Percentiles rank a stretch among this genome's conserved stretches.
phyloP scores from a whole-genome alignment of 108 stramenopile species.

The Skeletonema costatum region DNA sequence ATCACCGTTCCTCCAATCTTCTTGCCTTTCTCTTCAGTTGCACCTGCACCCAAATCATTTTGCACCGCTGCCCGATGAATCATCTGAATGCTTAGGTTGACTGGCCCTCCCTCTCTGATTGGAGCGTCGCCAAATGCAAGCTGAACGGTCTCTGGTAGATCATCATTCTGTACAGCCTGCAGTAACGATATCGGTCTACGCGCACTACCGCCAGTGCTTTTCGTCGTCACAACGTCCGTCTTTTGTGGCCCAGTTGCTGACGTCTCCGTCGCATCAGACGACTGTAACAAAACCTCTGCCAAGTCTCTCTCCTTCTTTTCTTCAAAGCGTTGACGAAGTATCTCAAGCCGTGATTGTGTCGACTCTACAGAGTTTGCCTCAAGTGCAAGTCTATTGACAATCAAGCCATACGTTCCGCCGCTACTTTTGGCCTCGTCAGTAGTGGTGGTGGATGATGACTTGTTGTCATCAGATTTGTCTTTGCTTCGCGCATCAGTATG shows the following conservation, averaged over 20 bases:
- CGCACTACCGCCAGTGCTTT: not conserved
- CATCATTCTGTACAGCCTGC: constrained; percentile 24
- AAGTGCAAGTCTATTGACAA: constrained; percentile 71
- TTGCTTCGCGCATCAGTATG: constrained; percentile 30
- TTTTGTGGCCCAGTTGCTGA: not conserved
- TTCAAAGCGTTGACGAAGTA: constrained; percentile 33
- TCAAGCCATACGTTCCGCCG: constrained; percentile 81
- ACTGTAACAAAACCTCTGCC: constrained; percentile 26
- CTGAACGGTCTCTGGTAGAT: constrained; percentile 46
- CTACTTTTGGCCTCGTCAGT: constrained; percentile 8
- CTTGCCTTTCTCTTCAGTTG: not conserved
- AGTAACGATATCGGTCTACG: constrained; percentile 27
- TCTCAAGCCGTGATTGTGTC: constrained; percentile 20
- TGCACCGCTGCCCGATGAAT: constrained; percentile 42
- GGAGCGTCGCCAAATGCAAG: constrained; percentile 63
- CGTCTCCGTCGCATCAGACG: constrained; percentile 14
- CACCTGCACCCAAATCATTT: not conserved
- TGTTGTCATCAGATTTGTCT: not conserved
- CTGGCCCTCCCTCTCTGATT: constrained; percentile 82
- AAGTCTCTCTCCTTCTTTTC: constrained; percentile 19
- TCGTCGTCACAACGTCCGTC: not conserved
- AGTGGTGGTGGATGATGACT: not conserved
- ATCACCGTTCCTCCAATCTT: constrained; percentile 68
- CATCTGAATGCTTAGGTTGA: constrained; percentile 81
- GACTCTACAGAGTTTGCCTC: constrained; percentile 38